Evolutionary conservation across 306 rosid species (phyloP), one percentile per base, ranked within the genome.

Genomic region (Cucurbita moschata): DNA sequence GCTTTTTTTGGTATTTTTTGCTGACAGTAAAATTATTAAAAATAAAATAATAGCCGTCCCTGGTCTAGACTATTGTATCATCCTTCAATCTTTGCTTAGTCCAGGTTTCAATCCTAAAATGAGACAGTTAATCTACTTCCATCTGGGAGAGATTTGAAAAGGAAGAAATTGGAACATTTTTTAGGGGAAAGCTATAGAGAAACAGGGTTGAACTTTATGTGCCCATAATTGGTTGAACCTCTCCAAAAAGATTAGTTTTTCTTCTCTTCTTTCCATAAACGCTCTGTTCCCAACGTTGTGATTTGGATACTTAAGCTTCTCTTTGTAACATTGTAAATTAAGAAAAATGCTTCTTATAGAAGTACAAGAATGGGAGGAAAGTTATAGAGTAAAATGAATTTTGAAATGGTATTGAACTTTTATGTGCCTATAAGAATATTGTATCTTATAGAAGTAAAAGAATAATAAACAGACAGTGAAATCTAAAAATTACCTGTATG

Each of bases 401-500:
- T 30, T 30, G 35, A 30, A 30, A 30, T 3, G 35, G 4, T 30
- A 30, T 30, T 30, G 35, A 30, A 30, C 35, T 30, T 30, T 30
- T 30, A 30, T 30, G 35, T 30, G 35, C 35, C 35, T 30, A 30
- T 30, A 30, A 30, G 4, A 30, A 30, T 30, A 30, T 30, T 30
- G 4, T 30, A 30, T 30, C 35, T 30, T 30, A 30, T 30, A 30
- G 35, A 30, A 30, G 35, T 30, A 30, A 30, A 65, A 47, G 11
- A 46, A 46, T 9, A 47, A 47, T 49, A 63, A 62, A 7, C 73
- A 66, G 75, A 43, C 71, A 37, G 50, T 38, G 55, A 35, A 70
- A 40, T 15, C 56, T 70, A 30, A 38, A 43, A 54, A 43, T 72
- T 77, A 95, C 99, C 99, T 95, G 99, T 82, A 95, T 82, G 55